phyloP scores from a whole-genome alignment of 2,329 filamentous ascomycete genomes.

The Beauveria asiatica region DNA sequence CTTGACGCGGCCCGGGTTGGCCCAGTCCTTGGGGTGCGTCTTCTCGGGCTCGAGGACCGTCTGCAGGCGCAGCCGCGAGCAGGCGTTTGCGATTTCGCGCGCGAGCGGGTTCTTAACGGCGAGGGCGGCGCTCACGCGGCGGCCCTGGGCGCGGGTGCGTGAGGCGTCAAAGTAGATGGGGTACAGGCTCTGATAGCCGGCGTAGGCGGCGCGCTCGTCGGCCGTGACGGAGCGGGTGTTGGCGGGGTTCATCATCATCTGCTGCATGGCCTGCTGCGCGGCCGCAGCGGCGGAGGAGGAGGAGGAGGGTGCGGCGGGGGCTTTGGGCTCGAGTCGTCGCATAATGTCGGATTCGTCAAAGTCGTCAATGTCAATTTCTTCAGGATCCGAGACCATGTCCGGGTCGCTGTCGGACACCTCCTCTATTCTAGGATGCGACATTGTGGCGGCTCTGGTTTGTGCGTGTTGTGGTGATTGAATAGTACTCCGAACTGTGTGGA shows the following conservation, averaged over 20 bases:
- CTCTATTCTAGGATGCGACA: slow-evolving; percentile 86
- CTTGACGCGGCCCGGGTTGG: slow-evolving; percentile 84
- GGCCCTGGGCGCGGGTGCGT: slow-evolving; percentile 67
- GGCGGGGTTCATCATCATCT: slow-evolving; percentile 16
- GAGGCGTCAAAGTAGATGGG: slow-evolving; percentile 87
- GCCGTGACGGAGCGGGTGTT: slow-evolving; percentile 21
- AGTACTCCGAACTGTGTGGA: neutral
- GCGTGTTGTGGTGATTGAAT: neutral
- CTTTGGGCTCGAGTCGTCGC: slow-evolving; percentile 31
- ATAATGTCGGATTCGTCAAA: slow-evolving; percentile 51
- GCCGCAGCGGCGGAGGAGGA: slow-evolving; percentile 18
- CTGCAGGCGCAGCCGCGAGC: slow-evolving; percentile 59
- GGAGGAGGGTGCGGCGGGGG: slow-evolving; percentile 19
- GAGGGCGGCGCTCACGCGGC: slow-evolving; percentile 63
- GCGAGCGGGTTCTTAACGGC: slow-evolving; percentile 83
- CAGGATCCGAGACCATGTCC: slow-evolving; percentile 63
- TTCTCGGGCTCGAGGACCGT: slow-evolving; percentile 86
- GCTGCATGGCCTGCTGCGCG: slow-evolving; percentile 21
- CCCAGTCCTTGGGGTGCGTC: slow-evolving; percentile 93
- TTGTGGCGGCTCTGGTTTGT: slow-evolving; percentile 28
- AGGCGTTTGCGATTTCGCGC: slow-evolving; percentile 81
- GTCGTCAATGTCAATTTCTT: slow-evolving; percentile 72
- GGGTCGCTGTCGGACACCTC: slow-evolving; percentile 79
- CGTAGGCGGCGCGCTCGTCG: slow-evolving; percentile 50
- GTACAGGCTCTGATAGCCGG: slow-evolving; percentile 82